phyloP scores from a whole-genome alignment of 2,329 filamentous ascomycete genomes.

The Botrytis deweyae region DNA sequence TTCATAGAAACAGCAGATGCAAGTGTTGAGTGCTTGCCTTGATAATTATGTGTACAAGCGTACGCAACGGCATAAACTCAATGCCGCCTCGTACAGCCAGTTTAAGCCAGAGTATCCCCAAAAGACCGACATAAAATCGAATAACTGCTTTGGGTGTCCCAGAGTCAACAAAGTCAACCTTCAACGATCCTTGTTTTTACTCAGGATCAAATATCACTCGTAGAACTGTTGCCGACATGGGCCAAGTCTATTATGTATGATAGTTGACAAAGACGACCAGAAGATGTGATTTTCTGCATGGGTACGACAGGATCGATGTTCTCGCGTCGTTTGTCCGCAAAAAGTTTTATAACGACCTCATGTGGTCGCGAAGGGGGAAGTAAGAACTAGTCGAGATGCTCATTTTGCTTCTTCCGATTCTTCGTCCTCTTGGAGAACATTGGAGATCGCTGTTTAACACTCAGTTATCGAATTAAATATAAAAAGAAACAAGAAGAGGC shows the following conservation, averaged over 20 bases:
- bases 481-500: not conserved
- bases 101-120: not conserved
- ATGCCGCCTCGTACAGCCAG: not conserved
- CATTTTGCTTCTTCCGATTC: not conserved
- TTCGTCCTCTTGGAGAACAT: not conserved
- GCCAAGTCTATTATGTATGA: not conserved
- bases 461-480: not conserved
- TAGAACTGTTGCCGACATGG: not conserved
- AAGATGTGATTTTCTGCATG: not conserved
- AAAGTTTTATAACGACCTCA: not conserved
- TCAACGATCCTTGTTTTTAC: not conserved
- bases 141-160: rapidly evolving
- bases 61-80: not conserved
- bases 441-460: not conserved
- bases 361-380: not conserved
- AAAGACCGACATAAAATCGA: not conserved
- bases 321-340: not conserved
- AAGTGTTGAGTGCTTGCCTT: not conserved
- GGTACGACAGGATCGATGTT: not conserved
- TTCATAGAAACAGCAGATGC: not conserved
- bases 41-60: not conserved
- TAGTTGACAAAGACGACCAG: not conserved
- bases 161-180: not conserved
- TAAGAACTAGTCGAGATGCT: not conserved
- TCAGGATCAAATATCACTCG: not conserved